phyloP scores from a whole-genome alignment of 495 filamentous ascomycete species.

The Hypoxylon rickii region DNA sequence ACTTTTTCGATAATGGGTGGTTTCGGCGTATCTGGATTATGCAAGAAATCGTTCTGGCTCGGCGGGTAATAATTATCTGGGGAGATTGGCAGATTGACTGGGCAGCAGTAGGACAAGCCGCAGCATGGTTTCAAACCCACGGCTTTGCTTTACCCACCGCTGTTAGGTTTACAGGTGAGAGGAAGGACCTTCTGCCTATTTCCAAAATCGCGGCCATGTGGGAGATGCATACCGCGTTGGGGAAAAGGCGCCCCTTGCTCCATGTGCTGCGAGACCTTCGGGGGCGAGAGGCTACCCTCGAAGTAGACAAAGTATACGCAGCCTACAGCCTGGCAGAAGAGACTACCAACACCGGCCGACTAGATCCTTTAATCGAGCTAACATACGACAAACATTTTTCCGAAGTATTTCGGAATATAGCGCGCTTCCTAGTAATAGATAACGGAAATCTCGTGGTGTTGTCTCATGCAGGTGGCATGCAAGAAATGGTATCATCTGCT shows the following conservation, averaged over 20 bases:
- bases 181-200: slow-evolving; percentile 15
- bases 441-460: slow-evolving; percentile 17
- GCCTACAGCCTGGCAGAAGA: slow-evolving; percentile 27
- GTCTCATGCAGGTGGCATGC: slow-evolving; percentile 22
- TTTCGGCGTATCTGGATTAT: slow-evolving; percentile 31
- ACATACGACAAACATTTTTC: slow-evolving; percentile 10
- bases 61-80: slow-evolving; percentile 16
- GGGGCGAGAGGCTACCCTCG: slow-evolving; percentile 16
- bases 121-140: slow-evolving; percentile 15
- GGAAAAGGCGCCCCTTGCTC: slow-evolving; percentile 19
- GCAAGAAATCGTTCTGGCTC: slow-evolving; percentile 28
- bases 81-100: slow-evolving; percentile 25
- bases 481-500: slow-evolving; percentile 12
- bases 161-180: slow-evolving; percentile 9
- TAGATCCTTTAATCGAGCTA: slow-evolving; percentile 24
- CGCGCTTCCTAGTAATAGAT: slow-evolving; percentile 22
- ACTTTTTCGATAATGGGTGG: slow-evolving; percentile 24
- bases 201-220: slow-evolving; percentile 21
- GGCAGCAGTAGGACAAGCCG: slow-evolving; percentile 17
- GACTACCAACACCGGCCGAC: slow-evolving; percentile 4
- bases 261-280: slow-evolving; percentile 21
- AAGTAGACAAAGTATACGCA: slow-evolving; percentile 26
- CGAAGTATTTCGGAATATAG: slow-evolving; percentile 15
- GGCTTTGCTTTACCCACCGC: slow-evolving; percentile 20
- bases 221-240: slow-evolving; percentile 10